These are phyloP conservation scores for Mediolabrus comicus DNA, from an alignment of 108 stramenopile genomes.

Conservation along the genomic window DNA sequence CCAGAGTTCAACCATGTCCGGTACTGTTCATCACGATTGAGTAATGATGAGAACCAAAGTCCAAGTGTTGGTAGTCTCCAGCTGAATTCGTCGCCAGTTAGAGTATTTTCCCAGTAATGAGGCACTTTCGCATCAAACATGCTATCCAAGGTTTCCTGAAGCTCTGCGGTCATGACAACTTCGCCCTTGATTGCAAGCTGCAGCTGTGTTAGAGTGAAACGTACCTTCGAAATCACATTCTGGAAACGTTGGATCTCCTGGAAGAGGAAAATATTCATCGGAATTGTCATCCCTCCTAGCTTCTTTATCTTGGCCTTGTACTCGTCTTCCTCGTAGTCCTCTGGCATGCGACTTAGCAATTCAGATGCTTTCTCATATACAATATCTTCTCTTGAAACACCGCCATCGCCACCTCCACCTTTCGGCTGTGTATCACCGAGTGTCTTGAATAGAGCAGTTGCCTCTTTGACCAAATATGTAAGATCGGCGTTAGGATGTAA, in stretches of 20 bases:
- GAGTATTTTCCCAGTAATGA: slow-evolving; percentile 78
- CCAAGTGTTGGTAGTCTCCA: slow-evolving; percentile 85
- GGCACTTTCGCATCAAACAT: slow-evolving; percentile 84
- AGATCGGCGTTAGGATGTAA: slow-evolving; percentile 94
- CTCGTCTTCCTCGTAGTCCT: slow-evolving; percentile 84
- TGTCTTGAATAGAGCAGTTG: slow-evolving; percentile 72
- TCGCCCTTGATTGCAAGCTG: slow-evolving; percentile 89
- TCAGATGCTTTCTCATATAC: slow-evolving; percentile 78
- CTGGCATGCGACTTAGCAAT: slow-evolving; percentile 72
- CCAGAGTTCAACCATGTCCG: slow-evolving; percentile 76
- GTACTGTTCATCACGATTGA: slow-evolving; percentile 80
- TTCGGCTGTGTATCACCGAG: slow-evolving; percentile 90
- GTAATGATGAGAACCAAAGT: slow-evolving; percentile 84
- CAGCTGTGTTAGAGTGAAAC: slow-evolving; percentile 75
- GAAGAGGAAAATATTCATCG: slow-evolving; percentile 89
- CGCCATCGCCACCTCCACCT: slow-evolving; percentile 68
- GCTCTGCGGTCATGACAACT: slow-evolving; percentile 86
- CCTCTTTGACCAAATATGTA: slow-evolving; percentile 87
- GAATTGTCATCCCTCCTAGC: slow-evolving; percentile 78
- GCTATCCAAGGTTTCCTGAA: slow-evolving; percentile 75
- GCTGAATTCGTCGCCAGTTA: slow-evolving; percentile 89
- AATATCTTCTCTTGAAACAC: slow-evolving; percentile 71
- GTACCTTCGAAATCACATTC: slow-evolving; percentile 76
- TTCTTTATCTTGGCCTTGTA: slow-evolving; percentile 81
- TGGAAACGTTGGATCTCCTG: slow-evolving; percentile 90